phyloP scores from a whole-genome alignment of 2,329 filamentous ascomycete genomes.

The Nemania serpens region DNA sequence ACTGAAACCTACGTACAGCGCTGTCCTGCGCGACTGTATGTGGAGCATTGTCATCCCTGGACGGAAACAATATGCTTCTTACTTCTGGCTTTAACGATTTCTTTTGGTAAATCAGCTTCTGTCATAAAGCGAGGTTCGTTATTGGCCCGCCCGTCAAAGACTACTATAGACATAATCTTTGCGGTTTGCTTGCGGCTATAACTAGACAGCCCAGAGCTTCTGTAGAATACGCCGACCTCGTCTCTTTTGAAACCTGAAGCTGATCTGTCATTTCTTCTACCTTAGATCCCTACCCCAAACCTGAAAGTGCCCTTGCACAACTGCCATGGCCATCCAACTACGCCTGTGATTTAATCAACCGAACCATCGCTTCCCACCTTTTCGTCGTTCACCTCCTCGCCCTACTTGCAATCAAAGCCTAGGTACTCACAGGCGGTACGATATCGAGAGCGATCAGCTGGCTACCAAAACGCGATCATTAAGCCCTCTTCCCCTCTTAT shows the following conservation, averaged over 20 bases:
- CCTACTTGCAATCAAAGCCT: not conserved
- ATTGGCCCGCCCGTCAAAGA: not conserved
- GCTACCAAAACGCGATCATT: not conserved
- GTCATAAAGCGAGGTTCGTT: not conserved
- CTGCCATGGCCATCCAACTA: not conserved
- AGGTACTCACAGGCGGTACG: not conserved
- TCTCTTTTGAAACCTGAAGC: not conserved
- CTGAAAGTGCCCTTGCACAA: not conserved
- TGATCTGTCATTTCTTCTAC: slow-evolving; percentile 6
- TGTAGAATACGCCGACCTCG: not conserved
- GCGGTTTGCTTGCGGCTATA: not conserved
- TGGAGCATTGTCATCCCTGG: not conserved
- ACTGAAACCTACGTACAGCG: not conserved
- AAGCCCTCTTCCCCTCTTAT: not conserved
- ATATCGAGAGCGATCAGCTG: not conserved
- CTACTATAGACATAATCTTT: not conserved
- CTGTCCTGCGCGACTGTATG: slow-evolving; percentile 1
- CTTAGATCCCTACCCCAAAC: not conserved
- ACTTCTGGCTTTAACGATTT: not conserved
- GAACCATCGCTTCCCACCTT: not conserved
- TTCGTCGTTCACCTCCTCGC: not conserved
- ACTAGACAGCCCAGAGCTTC: not conserved
- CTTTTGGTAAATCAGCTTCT: not conserved
- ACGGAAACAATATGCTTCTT: not conserved
- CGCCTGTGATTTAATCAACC: not conserved